Evolutionary conservation across 164 flowering plant species (phyloP).

Genomic region (Cinnamomum chago): DNA sequence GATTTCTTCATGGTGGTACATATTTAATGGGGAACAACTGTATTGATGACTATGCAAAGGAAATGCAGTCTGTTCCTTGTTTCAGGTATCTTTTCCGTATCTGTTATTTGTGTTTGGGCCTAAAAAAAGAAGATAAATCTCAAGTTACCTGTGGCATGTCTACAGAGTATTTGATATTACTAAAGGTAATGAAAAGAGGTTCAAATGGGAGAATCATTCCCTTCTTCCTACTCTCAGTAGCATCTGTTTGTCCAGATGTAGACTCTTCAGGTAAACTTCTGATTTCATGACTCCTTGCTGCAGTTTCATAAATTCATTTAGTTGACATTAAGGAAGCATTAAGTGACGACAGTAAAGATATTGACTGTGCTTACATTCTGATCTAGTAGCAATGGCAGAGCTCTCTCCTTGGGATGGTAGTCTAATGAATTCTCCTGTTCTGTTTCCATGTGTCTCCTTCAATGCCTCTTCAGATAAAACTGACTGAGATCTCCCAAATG

Average conservation of each 20-base stretch:
- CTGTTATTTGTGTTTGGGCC: background rate
- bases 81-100: background rate
- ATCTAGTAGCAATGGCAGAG: background rate
- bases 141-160: conserved; percentile 50
- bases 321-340: background rate
- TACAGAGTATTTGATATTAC: conserved; percentile 16
- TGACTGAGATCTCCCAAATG: conserved; percentile 10
- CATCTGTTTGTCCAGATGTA: background rate
- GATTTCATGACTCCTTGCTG: background rate
- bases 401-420: conserved; percentile 10
- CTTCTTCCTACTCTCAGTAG: conserved; percentile 2
- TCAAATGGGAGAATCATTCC: conserved; percentile 55
- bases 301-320: background rate
- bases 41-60: background rate
- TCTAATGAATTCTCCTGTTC: conserved; percentile 11
- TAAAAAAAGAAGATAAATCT: background rate
- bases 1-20: background rate
- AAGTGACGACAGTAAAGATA: background rate
- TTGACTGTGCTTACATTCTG: background rate
- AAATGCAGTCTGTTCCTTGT: background rate
- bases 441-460: conserved; percentile 8
- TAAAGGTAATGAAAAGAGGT: conserved; percentile 43
- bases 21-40: background rate
- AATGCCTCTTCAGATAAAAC: conserved; percentile 6
- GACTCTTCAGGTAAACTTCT: background rate